Base-by-base conservation (phyloP, 2,329 filamentous ascomycete species). In the Cadophora sp. region DNA sequence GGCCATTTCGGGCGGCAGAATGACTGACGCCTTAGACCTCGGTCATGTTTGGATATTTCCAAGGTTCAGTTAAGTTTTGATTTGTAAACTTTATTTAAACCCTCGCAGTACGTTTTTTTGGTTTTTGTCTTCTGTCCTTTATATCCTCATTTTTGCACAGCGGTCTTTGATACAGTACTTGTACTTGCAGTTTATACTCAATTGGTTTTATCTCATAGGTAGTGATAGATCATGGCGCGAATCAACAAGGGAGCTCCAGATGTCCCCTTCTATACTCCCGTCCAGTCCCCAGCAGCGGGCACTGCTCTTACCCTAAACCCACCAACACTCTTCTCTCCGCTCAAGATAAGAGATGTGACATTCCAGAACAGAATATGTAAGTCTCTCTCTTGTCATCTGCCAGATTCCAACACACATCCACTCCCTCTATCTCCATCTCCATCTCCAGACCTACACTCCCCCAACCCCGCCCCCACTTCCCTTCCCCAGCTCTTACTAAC, bases 351-450 rank as follows among this genome's bases (percentile, higher is more conserved):
- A 45, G 77, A 78, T 58, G 72, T 82, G 39, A 80, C 77, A 6
- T 77, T 84, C 56, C 82, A 80, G 45, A 84, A 84, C 68, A 80
- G 83, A 50, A 79, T 83, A 65, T 78, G 71, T 72, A 67, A 16
- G 65, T 65, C 16, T 20, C 36, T 11, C 14, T 27, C 27, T 39
- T 8, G 9, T n/a, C 27, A 56, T 20, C 16, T 20, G 33, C 39
- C 41, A 20, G n/a, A 48, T 45, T 16, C 9, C 4, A 13, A 8
- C n/a, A n/a, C n/a, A 4, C 39, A 9, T 2, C n/a, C n/a, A 7
- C 59, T 43, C 16, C 48, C 53, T 11, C 47, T 45, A 20, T 53
- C 61, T n/a, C 27, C 27, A 3, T 3, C 6, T 6, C 27, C 6
- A 30, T 6, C 27, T 59, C n/a, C n/a, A n/a, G n/a, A n/a, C n/a